Percentiles rank a stretch among this genome's conserved stretches.
These are phyloP conservation scores for Chiua virens DNA, from an alignment of 768 basidiomycete species.

Conservation along the genomic window DNA sequence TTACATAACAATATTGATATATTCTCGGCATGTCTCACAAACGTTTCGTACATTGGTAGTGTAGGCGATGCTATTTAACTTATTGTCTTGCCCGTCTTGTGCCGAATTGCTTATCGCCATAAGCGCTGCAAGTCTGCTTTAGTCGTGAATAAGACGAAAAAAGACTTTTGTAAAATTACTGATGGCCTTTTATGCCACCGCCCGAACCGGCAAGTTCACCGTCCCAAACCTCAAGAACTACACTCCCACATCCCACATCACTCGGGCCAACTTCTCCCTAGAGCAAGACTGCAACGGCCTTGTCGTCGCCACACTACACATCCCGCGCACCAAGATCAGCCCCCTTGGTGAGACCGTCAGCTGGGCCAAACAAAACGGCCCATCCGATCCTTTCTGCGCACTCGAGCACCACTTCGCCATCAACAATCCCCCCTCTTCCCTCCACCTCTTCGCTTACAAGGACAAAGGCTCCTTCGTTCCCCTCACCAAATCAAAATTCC, in stretches of 20 bases:
- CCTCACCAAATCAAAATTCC: background rate
- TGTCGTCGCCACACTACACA: background rate
- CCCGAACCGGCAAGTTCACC: constrained; percentile 5
- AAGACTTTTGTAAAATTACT: no score
- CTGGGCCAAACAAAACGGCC: background rate
- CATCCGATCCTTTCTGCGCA: background rate
- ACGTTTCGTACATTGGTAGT: no score
- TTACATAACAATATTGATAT: no score
- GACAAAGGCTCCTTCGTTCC: background rate
- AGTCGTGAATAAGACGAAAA: no score
- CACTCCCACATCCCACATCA: background rate
- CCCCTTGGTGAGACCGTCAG: background rate
- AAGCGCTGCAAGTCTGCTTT: no score
- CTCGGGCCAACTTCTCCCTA: background rate
- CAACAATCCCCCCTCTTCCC: background rate
- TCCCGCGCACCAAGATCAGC: background rate
- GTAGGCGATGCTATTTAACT: no score
- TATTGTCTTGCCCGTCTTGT: no score
- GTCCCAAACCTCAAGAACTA: background rate
- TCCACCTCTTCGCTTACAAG: background rate
- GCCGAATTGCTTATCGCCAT: no score
- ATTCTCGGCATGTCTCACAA: no score
- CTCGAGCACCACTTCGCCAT: background rate
- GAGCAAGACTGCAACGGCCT: background rate
- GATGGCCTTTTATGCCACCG: constrained; percentile 21